These are phyloP conservation scores for Clavulina sp. DNA, from an alignment of 768 basidiomycete species.

Conservation along the genomic window DNA sequence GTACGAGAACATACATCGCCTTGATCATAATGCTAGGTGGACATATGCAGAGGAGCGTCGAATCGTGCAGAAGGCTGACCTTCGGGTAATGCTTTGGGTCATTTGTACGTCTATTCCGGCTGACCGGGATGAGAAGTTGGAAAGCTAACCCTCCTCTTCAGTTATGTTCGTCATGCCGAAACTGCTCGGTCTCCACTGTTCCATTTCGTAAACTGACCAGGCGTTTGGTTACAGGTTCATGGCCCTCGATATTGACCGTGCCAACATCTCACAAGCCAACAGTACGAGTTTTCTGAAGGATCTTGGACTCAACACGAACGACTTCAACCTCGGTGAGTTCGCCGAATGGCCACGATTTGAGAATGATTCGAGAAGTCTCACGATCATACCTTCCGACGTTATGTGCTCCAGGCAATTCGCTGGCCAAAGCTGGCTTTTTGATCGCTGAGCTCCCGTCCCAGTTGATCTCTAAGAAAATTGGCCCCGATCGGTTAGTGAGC, in stretches of 20 bases:
- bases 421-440: constrained; percentile 34
- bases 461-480: constrained; percentile 46
- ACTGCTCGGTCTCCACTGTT: constrained; percentile 2
- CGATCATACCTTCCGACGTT: constrained; percentile 7
- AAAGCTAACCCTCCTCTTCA: no score
- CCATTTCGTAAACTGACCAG: neutral
- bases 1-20: constrained; percentile 46
- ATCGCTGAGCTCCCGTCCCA: constrained; percentile 50
- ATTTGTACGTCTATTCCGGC: no score
- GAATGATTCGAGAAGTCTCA: constrained; percentile 6
- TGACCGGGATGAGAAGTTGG: no score
- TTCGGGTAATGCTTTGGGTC: no score
- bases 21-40: constrained; percentile 51
- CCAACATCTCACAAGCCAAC: constrained; percentile 48
- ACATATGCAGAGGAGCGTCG: constrained; percentile 52
- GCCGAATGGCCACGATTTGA: no score
- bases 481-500: constrained; percentile 36
- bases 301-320: constrained; percentile 40
- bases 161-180: no score
- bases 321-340: constrained; percentile 45
- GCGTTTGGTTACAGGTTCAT: constrained; percentile 36
- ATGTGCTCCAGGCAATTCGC: no score
- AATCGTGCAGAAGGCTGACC: no score
- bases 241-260: constrained; percentile 37
- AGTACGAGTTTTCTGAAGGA: constrained; percentile 52